phyloP scores from a whole-genome alignment of 805 yeast genomes.

The Yarrowia keelungensis region DNA sequence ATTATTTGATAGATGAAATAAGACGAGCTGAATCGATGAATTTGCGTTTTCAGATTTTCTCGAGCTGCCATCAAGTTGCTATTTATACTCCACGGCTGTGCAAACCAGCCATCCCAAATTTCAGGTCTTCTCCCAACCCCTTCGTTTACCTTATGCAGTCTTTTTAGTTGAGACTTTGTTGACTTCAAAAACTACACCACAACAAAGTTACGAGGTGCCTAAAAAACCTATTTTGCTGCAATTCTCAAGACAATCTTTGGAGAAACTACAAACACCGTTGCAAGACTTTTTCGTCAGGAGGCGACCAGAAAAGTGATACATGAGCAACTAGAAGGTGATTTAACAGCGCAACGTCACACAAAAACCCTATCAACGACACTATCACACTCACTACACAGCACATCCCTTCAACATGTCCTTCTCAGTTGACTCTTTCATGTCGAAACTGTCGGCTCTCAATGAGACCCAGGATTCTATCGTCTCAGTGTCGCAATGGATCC shows the following conservation, averaged over 20 bases:
- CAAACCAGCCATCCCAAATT: neutral
- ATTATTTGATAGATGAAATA: no score
- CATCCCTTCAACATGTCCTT: slow-evolving; percentile 54
- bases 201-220: slow-evolving; percentile 11
- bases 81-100: no score
- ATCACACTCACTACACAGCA: neutral
- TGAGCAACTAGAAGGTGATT: neutral
- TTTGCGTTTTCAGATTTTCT: no score
- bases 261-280: neutral
- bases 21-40: no score
- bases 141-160: no score
- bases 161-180: neutral
- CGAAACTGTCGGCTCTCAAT: slow-evolving; percentile 54
- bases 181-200: neutral
- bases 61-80: no score
- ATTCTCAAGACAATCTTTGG: neutral
- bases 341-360: neutral
- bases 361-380: no score
- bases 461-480: slow-evolving; percentile 78
- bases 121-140: no score
- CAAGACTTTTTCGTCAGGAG: neutral
- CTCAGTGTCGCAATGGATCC: slow-evolving; percentile 71
- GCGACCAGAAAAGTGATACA: neutral
- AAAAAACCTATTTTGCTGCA: neutral
- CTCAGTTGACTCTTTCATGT: slow-evolving; percentile 57